Percentiles rank a stretch among this genome's conserved stretches.
These are phyloP conservation scores for Lentinula lateritia DNA, from an alignment of 768 basidiomycete species.

Conservation along the genomic window DNA sequence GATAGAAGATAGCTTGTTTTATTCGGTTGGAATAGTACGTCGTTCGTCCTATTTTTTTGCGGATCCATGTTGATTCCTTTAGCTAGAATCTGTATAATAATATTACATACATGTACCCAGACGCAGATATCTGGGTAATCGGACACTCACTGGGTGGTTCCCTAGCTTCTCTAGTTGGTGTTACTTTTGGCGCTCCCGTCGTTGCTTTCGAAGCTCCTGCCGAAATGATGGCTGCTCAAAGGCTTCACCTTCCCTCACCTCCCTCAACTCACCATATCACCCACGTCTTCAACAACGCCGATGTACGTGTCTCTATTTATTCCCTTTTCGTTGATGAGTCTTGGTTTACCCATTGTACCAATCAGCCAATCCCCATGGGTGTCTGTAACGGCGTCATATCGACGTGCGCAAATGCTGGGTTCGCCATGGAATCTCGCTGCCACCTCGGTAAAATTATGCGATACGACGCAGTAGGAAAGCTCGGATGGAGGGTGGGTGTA, in stretches of 20 bases:
- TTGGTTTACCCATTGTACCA: constrained; percentile 4
- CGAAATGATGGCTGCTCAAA: constrained; percentile 62
- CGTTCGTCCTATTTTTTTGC: not conserved
- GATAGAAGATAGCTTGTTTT: constrained; percentile 80
- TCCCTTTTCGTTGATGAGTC: not conserved
- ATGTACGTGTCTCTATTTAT: constrained; percentile 32
- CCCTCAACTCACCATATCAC: constrained; percentile 53
- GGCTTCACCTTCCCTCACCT: constrained; percentile 85
- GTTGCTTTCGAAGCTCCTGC: constrained; percentile 87
- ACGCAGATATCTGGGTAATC: constrained; percentile 84
- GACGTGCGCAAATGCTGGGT: constrained; percentile 53
- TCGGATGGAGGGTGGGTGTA: constrained; percentile 75
- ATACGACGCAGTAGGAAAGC: constrained; percentile 81
- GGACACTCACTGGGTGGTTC: constrained; percentile 88
- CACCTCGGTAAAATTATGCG: constrained; percentile 79
- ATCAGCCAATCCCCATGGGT: constrained; percentile 84
- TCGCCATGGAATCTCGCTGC: constrained; percentile 84
- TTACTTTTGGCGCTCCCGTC: constrained; percentile 89
- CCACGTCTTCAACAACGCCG: constrained; percentile 89
- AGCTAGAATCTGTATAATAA: constrained; percentile 87
- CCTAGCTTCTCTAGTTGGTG: constrained; percentile 76
- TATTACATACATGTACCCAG: constrained; percentile 84
- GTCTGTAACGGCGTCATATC: constrained; percentile 68
- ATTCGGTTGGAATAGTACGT: constrained; percentile 77
- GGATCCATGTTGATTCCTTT: not conserved